Evolutionary conservation across 371 early-diverging fungal species (phyloP), one percentile per base, ranked within the genome.

Genomic region (Mucor racemosus): DNA sequence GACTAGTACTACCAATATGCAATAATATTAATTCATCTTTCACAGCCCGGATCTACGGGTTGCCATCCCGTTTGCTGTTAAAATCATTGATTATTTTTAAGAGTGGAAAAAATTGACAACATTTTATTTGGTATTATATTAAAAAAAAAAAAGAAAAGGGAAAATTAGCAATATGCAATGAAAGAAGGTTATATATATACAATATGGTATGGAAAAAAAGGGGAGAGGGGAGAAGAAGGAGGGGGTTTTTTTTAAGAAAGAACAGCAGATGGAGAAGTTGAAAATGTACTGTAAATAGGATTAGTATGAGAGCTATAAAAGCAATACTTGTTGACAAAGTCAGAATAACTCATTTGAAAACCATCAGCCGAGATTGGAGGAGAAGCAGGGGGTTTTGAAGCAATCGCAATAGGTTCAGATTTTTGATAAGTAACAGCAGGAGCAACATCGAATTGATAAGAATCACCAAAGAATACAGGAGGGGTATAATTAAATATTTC

Each of bases 291-390:
- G 50, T 74, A 76, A 8, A 75, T 72, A 9, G 64, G 67, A 33
- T 33, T 67, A 10, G 68, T 50, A 61, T 77, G 75, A 0, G 77
- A 70, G 38, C 77, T 74, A 59, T 84, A 87, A 60, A 87, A 87
- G 66, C 88, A 87, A 65, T 87, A 87, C 68, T 85, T 86, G 69
- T 84, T 82, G 2, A 87, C 83, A 62, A 87, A 71, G 53, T 85
- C 86, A 68, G 74, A 75, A 60, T 87, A 87, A 11, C 62, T 67
- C 68, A 67, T 72, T 57, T 68, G 64, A 35, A 46, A 69, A 3
- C 70, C 70, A 48, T 69, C 70, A n/a, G 61, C 59, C 40, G 62
- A 61, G 35, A 60, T 31, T 38, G 50, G 60, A 26, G 68, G 53
- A 33, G 64, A 33, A 46, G 55, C 44, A 53, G 19, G 38, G 13